Conservation (phyloP, 352 stramenopile genomes). For the Aphanomyces euteiches region DNA sequence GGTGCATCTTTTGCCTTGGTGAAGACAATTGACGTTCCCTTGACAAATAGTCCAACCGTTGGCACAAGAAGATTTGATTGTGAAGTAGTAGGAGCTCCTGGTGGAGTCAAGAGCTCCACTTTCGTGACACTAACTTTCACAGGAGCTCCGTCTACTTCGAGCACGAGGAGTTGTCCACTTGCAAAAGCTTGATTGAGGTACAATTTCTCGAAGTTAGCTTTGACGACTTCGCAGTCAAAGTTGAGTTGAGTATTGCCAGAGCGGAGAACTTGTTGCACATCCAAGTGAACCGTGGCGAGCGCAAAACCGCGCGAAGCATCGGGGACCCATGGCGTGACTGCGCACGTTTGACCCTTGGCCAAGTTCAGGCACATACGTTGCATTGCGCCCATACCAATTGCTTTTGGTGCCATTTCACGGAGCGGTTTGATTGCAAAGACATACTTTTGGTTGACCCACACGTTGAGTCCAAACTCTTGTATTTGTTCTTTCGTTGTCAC, state of each 20-base stretch:
- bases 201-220: conserved; percentile 60
- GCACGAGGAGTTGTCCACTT: conserved; percentile 65
- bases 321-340: conserved; percentile 61
- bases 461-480: conserved; percentile 64
- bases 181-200: conserved; percentile 74
- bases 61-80: conserved; percentile 9
- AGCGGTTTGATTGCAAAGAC: conserved; percentile 73
- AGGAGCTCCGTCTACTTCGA: conserved; percentile 54
- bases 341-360: conserved; percentile 58
- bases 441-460: conserved; percentile 81
- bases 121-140: conserved; percentile 26
- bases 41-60: conserved; percentile 25
- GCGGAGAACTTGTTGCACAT: conserved; percentile 75
- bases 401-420: conserved; percentile 53
- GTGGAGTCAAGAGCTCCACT: conserved; percentile 22
- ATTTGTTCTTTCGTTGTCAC: conserved; percentile 69
- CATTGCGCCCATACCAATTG: conserved; percentile 67
- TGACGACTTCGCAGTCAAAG: conserved; percentile 70
- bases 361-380: conserved; percentile 74
- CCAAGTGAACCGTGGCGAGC: conserved; percentile 70
- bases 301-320: conserved; percentile 41
- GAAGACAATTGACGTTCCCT: conserved; percentile 47
- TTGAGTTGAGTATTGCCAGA: conserved; percentile 52
- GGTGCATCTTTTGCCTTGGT: conserved; percentile 72
- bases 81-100: not conserved